Conservation (phyloP, 139 green algal genomes). For the Pycnococcus provasolii region DNA sequence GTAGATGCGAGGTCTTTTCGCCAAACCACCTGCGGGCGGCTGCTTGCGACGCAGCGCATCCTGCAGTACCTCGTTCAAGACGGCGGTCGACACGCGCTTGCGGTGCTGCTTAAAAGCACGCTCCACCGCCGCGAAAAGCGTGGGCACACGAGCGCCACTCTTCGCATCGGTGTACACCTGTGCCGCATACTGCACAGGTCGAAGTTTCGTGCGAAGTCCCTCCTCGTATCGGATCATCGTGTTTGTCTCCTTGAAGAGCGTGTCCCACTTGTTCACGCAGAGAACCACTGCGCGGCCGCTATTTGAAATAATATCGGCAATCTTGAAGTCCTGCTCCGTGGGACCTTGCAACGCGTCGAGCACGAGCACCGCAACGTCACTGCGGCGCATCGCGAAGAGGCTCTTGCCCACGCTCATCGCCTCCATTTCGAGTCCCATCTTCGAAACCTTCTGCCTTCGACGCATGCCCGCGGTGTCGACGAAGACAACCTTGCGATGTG, state of each 20-base stretch:
- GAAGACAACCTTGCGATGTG: slow-evolving; percentile 59
- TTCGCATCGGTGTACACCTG: slow-evolving; percentile 76
- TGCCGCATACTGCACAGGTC: slow-evolving; percentile 65
- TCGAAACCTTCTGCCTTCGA: slow-evolving; percentile 55
- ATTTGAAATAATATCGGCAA: slow-evolving; percentile 39
- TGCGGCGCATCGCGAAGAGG: slow-evolving; percentile 66
- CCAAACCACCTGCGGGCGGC: slow-evolving; percentile 34
- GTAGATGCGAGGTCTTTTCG: slow-evolving; percentile 63
- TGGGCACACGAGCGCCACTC: slow-evolving; percentile 54
- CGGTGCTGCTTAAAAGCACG: slow-evolving; percentile 64
- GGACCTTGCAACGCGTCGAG: slow-evolving; percentile 70
- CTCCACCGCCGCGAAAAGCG: slow-evolving; percentile 60
- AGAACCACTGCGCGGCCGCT: slow-evolving; percentile 73
- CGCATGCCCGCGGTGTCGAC: slow-evolving; percentile 96
- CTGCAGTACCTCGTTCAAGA: slow-evolving; percentile 80
- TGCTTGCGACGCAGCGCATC: slow-evolving; percentile 34
- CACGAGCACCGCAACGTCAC: slow-evolving; percentile 80
- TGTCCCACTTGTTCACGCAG: slow-evolving; percentile 97
- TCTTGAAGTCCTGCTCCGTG: slow-evolving; percentile 58
- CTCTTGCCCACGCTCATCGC: slow-evolving; percentile 67
- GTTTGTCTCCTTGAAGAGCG: slow-evolving; percentile 46
- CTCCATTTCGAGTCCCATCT: slow-evolving; percentile 41
- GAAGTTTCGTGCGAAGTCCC: slow-evolving; percentile 60
- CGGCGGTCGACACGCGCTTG: slow-evolving; percentile 76
- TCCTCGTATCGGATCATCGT: slow-evolving; percentile 41